Conservation (phyloP, 306 rosid species). For the Trifolium dubium region DNA sequence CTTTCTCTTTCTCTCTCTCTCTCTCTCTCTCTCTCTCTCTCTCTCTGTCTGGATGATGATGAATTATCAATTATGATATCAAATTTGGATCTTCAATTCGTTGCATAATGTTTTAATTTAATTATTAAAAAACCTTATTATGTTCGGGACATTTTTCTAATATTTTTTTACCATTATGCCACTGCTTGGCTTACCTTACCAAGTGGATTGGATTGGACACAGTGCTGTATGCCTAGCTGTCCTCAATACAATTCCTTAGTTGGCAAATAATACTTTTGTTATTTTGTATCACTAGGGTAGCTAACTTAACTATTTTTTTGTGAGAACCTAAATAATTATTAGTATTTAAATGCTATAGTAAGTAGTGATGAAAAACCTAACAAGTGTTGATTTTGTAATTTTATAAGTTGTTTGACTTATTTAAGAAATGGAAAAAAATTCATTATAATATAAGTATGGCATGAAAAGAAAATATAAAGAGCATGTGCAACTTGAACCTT, state of each 20-base stretch:
- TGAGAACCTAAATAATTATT: too few species aligned
- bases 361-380: neutral
- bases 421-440: neutral
- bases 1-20: neutral
- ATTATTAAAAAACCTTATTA: constrained; percentile 35
- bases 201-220: constrained; percentile 16
- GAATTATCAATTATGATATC: neutral
- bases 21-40: neutral
- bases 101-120: constrained; percentile 31
- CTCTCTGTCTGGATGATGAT: constrained; percentile 9
- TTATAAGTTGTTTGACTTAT: neutral
- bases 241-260: neutral
- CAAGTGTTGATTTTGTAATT: neutral
- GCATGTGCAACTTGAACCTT: constrained; percentile 30
- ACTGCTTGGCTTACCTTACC: neutral
- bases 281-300: neutral
- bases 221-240: constrained; percentile 8
- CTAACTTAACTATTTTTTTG: too few species aligned
- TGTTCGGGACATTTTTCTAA: constrained; percentile 11
- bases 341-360: too few species aligned
- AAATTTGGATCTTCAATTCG: constrained; percentile 47
- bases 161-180: constrained; percentile 36
- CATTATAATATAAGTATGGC: neutral
- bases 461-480: neutral
- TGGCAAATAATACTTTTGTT: neutral